Conservation (phyloP, 805 yeast species). For the Komagataella ulmi region DNA sequence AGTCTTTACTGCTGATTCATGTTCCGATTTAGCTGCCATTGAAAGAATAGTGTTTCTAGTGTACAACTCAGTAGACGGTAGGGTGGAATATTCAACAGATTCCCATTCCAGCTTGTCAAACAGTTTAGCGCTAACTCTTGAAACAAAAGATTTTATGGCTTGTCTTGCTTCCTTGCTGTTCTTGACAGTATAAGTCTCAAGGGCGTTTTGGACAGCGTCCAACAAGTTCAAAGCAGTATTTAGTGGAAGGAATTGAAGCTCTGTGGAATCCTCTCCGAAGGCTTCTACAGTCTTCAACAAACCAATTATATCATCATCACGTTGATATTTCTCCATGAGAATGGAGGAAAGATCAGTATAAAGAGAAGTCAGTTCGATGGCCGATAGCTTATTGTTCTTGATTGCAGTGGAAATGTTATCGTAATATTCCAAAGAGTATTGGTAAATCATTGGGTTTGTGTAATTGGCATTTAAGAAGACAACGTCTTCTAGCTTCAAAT, state of each 20-base stretch:
- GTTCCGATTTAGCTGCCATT: conserved; percentile 18
- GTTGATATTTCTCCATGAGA: conserved; percentile 19
- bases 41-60: conserved; percentile 29
- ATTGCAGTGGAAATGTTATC: conserved; percentile 12
- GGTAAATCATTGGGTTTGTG: conserved; percentile 33
- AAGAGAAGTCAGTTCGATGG: conserved; percentile 21
- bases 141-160: conserved; percentile 1
- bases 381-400: conserved; percentile 9
- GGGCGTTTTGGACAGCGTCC: conserved; percentile 16
- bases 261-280: conserved; percentile 12
- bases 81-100: conserved; percentile 9
- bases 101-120: conserved; percentile 25
- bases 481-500: conserved; percentile 18
- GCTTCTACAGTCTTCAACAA: conserved; percentile 18
- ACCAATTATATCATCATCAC: conserved; percentile 16
- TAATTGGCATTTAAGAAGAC: conserved; percentile 29
- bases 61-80: conserved; percentile 23
- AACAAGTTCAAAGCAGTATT: conserved; percentile 20
- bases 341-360: conserved; percentile 25
- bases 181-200: conserved; percentile 7
- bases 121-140: conserved; percentile 4
- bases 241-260: conserved; percentile 19
- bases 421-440: conserved; percentile 23
- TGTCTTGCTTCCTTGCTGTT: not conserved
- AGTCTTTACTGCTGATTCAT: conserved; percentile 16